A percentile compares a stretch with the other conserved stretches of the same genome.
phyloP scores from a whole-genome alignment of 2,329 filamentous ascomycete species.

The Trichoderma sp. region DNA sequence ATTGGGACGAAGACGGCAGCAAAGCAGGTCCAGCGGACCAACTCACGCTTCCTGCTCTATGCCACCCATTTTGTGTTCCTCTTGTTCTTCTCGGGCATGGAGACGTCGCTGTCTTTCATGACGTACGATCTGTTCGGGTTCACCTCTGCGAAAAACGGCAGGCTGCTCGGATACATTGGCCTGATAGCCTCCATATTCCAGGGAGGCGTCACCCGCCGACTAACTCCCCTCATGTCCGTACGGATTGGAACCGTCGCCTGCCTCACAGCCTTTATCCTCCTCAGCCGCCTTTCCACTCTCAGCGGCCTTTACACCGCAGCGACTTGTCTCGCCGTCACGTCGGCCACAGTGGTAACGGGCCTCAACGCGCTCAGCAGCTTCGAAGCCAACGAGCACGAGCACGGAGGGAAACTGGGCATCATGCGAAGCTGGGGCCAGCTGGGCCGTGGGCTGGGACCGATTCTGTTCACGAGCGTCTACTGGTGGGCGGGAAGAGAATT shows the following conservation, averaged over 20 bases:
- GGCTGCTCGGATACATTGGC: conserved; percentile 86
- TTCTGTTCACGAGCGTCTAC: conserved; percentile 92
- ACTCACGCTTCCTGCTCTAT: conserved; percentile 82
- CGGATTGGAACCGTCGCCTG: conserved; percentile 78
- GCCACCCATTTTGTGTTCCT: conserved; percentile 86
- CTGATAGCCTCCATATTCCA: conserved; percentile 91
- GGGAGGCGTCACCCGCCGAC: conserved; percentile 82
- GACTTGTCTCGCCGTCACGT: conserved; percentile 82
- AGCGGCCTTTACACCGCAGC: conserved; percentile 77
- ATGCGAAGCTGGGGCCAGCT: conserved; percentile 83
- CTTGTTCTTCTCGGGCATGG: conserved; percentile 96
- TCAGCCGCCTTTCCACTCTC: conserved; percentile 70
- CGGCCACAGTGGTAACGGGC: conserved; percentile 91
- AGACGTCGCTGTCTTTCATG: conserved; percentile 96
- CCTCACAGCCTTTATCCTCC: conserved; percentile 76
- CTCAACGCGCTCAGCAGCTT: conserved; percentile 91
- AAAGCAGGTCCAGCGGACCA: conserved; percentile 61
- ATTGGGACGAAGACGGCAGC: conserved; percentile 33
- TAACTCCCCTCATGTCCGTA: conserved; percentile 79
- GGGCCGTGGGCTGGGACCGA: conserved; percentile 80
- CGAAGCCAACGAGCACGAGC: conserved; percentile 76
- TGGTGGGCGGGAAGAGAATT: conserved; percentile 95
- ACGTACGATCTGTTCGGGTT: conserved; percentile 92
- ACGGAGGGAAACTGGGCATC: conserved; percentile 83
- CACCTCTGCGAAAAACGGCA: conserved; percentile 76